Base-by-base conservation (phyloP, 306 rosid species). In the Cucumis cinereus region DNA sequence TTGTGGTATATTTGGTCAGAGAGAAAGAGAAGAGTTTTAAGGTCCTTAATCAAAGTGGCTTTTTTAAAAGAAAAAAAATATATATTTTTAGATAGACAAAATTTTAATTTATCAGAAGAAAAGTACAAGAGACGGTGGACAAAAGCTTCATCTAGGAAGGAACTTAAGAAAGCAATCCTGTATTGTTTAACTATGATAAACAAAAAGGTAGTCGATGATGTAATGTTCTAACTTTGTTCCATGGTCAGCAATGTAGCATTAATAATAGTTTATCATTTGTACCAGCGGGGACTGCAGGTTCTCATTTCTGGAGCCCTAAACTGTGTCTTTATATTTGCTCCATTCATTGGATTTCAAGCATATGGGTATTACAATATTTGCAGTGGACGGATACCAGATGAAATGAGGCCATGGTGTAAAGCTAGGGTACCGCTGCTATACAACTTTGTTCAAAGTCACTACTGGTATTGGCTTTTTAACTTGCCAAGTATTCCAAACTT, bases 401-500 rank as follows among this genome's bases (percentile, higher is more conserved):
- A 86, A 77, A 55, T 43, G 83, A 89, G 96, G 79, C 95, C 97
- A 43, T 94, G 98, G 97, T 94, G 97, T 87, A 94, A 90, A 83
- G 95, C 91, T 81, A 85, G 89, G 76, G 82, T 94, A 26, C 97
- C 98, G 2, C 59, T 91, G 77, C 86, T 90, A 58, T 91, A 94
- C 87, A 90, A 89, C 70, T 91, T 80, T 81, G 89, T 93, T 83
- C 98, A 93, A 85, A 88, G 90, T 82, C 92, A 82, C 85, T 94
- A 94, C 74, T 94, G 98, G 97, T 94, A 91, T 75, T 86, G 63
- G 67, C 73, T 62, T 79, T 33, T 83, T 49, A 50, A 70, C 75
- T 70, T 70, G 41, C 55, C 35, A 35, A 20, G 9, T 13, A n/a
- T 47, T 11, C 33, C 14, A 70, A 70, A 70, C 38, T 47, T 70